Evolutionary conservation across 768 basidiomycete species (phyloP), one percentile per base, ranked within the genome.

Genomic region (Mycena pura): DNA sequence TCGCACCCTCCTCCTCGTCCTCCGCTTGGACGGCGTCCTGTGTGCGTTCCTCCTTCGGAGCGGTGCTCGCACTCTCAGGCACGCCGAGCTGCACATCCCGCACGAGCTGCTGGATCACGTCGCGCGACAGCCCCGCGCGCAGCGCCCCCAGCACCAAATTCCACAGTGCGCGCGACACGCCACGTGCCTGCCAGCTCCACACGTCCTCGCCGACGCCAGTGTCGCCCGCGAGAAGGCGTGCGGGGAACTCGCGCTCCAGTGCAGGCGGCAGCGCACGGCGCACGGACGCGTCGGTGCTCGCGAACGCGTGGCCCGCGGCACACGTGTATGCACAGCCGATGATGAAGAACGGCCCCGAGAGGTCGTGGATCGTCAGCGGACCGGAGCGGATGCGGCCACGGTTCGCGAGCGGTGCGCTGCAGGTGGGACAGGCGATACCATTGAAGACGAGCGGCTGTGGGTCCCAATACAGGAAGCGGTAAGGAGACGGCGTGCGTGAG

Each of bases 381-480:
- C 91, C 91, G 0, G 84, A 83, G 61, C 80, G 84, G 73, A 93
- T 92, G 39, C 88, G 84, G 3, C 92, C 92, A 31, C 83, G 82
- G 73, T 93, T 90, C 31, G 71, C 64, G 36, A 93, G 81, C 1
- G 87, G 81, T 5, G 80, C 69, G 7, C 84, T 74, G 69, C 92
- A 93, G 40, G 69, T 78, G 0, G 91, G 89, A 65, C 92, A 93
- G 1, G 85, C 79, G 41, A 93, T 89, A 4, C 92, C 92, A 60
- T 92, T 91, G 77, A 93, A 91, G 9, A 92, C 86, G 45, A 93
- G 84, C 1, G 91, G 89, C 47, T 88, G 86, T 0, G 92, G 92
- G 62, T 93, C 92, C 92, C 92, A 93, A 66, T 91, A 93, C n/a
- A 93, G 76, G 74, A 93, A 93, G 4, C 84, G 85, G 63, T 92